Evolutionary conservation across 2,329 filamentous ascomycete genomes (phyloP), one percentile per base, ranked within the genome.

Genomic region (Arachnomyces sp.): DNA sequence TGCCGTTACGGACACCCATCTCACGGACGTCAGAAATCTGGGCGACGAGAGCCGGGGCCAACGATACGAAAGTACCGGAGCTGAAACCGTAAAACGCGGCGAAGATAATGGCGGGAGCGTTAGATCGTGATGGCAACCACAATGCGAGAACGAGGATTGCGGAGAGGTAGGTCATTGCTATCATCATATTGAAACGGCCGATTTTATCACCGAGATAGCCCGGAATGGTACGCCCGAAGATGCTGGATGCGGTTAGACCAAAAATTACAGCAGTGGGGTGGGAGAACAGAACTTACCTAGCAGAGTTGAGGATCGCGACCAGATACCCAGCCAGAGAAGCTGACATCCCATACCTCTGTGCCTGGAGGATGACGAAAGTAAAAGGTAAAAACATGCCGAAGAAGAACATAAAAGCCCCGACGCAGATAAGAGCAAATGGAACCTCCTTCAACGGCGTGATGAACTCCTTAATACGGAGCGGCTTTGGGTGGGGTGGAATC

Each of bases 11-110:
- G 2, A 80, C 73, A 11, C 84, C 85, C 28, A 88, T 80, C 56
- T 85, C 72, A 14, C 75, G 68, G 29, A 86, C 73, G 34, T 84
- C 80, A 1, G 76, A 80, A 45, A 87, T 82, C 52, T 87, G 81
- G 1, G 80, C 81, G 15, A 88, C 67, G 11, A 84, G 65, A 0
- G 80, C 73, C 0, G 83, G 79, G 0, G 69, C 68, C 13, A 86
- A 63, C 0, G 75, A 75, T 28, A 84, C 74, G 50, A 80, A 83
- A 2, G 76, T 75, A 9, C 83, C 84, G 0, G 77, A 80, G 11
- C 72, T 72, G 55, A 86, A 84, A 13, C 82, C 84, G 49, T 83
- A 87, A 5, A 85, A 60, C n/a, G 73, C 67, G 9, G 74, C 71
- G 56, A 84, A 86, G 28, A 78, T 67, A 36, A 86, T 71, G 43